Evolutionary conservation across 2,329 filamentous ascomycete genomes (phyloP), one percentile per base, ranked within the genome.

Genomic region (Pseudofabraea citricarpa): DNA sequence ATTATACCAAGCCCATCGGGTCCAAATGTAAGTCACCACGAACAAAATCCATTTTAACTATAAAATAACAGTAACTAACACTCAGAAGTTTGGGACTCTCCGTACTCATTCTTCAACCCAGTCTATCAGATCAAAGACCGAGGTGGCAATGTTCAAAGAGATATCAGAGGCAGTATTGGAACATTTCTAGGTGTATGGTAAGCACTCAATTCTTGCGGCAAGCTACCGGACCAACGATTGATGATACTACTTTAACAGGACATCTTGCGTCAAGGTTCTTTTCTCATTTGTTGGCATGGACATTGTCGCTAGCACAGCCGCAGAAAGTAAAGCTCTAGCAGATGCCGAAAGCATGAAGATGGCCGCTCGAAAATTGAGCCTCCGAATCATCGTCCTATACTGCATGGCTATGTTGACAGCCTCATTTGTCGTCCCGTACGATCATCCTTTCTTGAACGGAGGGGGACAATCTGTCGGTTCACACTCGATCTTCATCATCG

Each of bases 371-470:
- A 68, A 68, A 42, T 64, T 66, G 43, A 60, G 59, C 44, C 56
- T 67, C 10, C 62, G 65, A 41, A 59, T 67, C 27, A 54, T 66
- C 36, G 50, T 50, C 2, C 42, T 62, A 5, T 62, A 62, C 19
- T 37, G 49, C 1, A 39, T 60, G 19, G 54, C 50, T 5, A 55
- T 61, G 38, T 39, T 60, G 1, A 49, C 49, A 6, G 51, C 51
- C 8, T 58, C 55, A 7, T 68, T 65, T 16, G 55, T 65, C 16
- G 64, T 68, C 2, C 65, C 64, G 4, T 51, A 46, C 40, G 55
- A 65, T 21, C 64, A 68, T 43, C 59, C 62, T 4, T 68, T 68
- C 40, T 56, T 70, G 36, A 69, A 69, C 43, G 66, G 66, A 20
- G 48, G 56, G 5, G 64, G 57, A 3, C 57, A 64, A 37, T 67